phyloP scores from a whole-genome alignment of 768 basidiomycete species.

The Tulasnella sp. region DNA sequence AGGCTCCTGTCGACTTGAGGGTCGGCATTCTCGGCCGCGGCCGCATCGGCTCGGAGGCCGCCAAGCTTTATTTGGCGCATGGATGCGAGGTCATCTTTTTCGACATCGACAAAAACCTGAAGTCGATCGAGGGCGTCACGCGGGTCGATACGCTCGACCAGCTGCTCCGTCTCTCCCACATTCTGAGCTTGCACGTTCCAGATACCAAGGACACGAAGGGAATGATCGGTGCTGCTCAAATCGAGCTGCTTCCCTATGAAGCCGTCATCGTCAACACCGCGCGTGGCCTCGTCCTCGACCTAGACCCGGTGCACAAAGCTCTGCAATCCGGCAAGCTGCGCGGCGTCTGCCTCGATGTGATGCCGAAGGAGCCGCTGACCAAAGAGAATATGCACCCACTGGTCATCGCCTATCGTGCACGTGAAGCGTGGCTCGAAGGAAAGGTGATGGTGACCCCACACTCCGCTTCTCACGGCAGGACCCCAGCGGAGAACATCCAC shows the following conservation, averaged over 20 bases:
- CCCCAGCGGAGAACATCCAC: no score
- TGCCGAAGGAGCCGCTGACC: not conserved
- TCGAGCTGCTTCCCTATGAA: constrained; percentile 19
- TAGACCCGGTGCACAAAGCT: constrained; percentile 30
- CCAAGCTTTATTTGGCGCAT: not conserved
- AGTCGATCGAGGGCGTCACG: not conserved
- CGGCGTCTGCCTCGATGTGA: not conserved
- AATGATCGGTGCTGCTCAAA: constrained; percentile 18
- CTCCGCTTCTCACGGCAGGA: no score
- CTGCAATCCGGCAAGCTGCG: constrained; percentile 30
- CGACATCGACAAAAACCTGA: not conserved
- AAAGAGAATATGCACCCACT: not conserved
- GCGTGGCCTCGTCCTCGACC: constrained; percentile 30
- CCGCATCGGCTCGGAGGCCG: not conserved
- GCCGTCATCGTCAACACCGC: constrained; percentile 24
- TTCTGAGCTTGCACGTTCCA: constrained; percentile 33
- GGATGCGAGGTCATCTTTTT: not conserved
- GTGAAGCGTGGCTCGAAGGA: no score
- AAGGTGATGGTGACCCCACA: no score
- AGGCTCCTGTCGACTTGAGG: not conserved
- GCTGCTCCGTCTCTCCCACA: constrained; percentile 29
- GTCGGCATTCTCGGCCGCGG: not conserved
- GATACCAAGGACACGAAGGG: constrained; percentile 27
- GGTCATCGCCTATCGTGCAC: not conserved
- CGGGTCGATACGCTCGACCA: constrained; percentile 26